Base-by-base conservation (phyloP, 1,284 basidiomycete species). In the Cryptococcus maquisensis region DNA sequence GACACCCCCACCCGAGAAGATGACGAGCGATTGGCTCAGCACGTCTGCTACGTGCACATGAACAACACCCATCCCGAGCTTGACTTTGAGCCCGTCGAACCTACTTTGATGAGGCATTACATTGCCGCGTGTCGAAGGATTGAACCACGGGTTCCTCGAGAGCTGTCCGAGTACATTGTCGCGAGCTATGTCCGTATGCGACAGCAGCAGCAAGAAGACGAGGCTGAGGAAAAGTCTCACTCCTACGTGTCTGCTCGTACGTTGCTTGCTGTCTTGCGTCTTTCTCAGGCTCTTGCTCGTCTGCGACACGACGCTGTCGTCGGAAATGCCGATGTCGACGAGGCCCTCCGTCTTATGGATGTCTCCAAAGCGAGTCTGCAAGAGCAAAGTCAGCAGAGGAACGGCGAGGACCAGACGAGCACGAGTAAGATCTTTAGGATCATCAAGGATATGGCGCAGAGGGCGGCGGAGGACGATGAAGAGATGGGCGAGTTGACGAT, bases 1-100 rank as follows among this genome's bases (percentile, higher is more conserved):
- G 96, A 98, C 78, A 96, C 94, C 62, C 95, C 96, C 1, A 84
- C 84, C 3, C 81, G 93, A 57, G 95, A 98, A 64, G 91, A 93
- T 66, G 96, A 99, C 69, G 94, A 98, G 75, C 82, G 92, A 47
- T 83, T 98, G 13, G 96, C 96, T 4, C 87, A 96, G 73, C 96
- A 98, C 78, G 92, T 98, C 58, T 96, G 96, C 0, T 87, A 93
- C 69, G 96, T 99, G 16, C 96, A 99, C 75, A 98, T 98, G 96
- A 82, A 91, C 78, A 93, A 87, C 57, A 80, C 80, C 13, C 94
- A 96, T 68, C 96, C 96, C 0, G 82, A 85, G 54, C 81, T 96
- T 24, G 80, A 82, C 58, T 79, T 79, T 60, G 88, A 92, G 47
- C 83, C 91, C 12, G 82, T 98, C 48, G 86, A 90, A 46, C 92